Percentiles rank a stretch among this genome's conserved stretches.
These are phyloP conservation scores for Irpex lacteus DNA, from an alignment of 1,284 basidiomycete species.

Conservation along the genomic window DNA sequence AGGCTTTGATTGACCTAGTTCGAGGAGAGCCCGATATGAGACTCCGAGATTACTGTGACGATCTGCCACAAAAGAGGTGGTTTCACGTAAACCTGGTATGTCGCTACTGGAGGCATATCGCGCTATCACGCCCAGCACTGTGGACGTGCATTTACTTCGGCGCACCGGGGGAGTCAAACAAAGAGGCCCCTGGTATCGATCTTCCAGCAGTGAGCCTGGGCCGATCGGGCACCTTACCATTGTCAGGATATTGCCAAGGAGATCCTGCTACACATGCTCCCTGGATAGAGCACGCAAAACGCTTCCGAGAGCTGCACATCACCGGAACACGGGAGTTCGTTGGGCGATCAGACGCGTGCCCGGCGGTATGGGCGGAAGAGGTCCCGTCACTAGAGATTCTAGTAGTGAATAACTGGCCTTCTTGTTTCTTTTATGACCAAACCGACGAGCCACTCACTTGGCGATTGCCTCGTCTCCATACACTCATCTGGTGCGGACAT, in stretches of 20 bases:
- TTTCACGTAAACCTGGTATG: background rate
- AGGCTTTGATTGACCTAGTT: background rate
- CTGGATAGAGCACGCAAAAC: background rate
- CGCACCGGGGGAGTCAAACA: background rate
- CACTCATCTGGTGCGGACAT: background rate
- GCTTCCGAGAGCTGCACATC: background rate
- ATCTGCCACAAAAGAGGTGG: background rate
- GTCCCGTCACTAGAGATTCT: background rate
- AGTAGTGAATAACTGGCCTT: no score
- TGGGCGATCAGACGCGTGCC: no score
- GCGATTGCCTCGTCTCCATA: background rate
- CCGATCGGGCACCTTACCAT: background rate
- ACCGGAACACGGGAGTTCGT: no score
- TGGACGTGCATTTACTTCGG: background rate
- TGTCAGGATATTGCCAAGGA: background rate
- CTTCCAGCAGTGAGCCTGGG: background rate
- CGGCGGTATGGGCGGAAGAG: background rate
- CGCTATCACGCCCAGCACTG: background rate
- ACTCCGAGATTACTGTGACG: background rate
- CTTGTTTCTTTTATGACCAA: no score
- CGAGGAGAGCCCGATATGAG: background rate
- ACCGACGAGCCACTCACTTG: background rate
- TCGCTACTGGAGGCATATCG: background rate
- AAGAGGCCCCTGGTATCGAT: background rate
- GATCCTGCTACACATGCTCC: background rate